Percentiles rank a stretch among this genome's conserved stretches.
Conservation (phyloP, 1,284 basidiomycete species). For the Puccinia horiana region DNA sequence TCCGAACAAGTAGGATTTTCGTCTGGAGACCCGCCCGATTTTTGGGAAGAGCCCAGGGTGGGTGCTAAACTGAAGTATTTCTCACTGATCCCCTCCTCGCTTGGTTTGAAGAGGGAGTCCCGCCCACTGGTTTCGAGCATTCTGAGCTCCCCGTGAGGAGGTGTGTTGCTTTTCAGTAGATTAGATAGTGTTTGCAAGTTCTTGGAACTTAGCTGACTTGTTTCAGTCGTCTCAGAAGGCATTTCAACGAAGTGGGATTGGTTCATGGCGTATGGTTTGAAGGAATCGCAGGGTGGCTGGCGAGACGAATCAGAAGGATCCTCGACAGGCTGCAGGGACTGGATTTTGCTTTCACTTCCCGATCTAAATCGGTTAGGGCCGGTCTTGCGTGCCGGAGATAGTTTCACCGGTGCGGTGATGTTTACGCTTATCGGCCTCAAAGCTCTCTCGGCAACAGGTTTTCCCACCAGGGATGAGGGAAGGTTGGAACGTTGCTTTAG, state of each 20-base stretch:
- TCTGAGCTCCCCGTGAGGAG: not conserved
- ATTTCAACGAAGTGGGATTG: not conserved
- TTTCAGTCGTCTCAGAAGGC: not conserved
- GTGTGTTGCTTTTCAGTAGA: not conserved
- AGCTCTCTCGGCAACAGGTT: not conserved
- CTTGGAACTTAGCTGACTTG: not conserved
- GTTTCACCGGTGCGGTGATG: not conserved
- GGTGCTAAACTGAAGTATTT: conserved; percentile 8
- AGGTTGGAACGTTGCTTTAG: not conserved
- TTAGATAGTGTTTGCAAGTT: conserved; percentile 13
- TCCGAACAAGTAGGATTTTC: not conserved
- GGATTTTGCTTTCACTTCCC: conserved; percentile 36
- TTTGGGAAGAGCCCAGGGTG: conserved; percentile 8
- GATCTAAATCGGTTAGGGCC: conserved; percentile 11
- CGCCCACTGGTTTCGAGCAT: not conserved
- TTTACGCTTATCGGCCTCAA: conserved; percentile 17
- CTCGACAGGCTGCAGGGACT: conserved; percentile 24
- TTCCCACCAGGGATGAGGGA: not conserved
- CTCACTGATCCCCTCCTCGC: conserved; percentile 14
- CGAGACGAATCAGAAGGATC: not conserved
- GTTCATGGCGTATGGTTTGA: not conserved
- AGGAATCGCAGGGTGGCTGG: not conserved
- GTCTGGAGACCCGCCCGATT: not conserved
- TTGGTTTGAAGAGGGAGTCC: conserved; percentile 15
- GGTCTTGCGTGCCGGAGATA: not conserved